A percentile compares a stretch with the other conserved stretches of the same genome.
Evolutionary conservation across 2,329 filamentous ascomycete genomes (phyloP).

Genomic region (Nothomitra cinnamomea): DNA sequence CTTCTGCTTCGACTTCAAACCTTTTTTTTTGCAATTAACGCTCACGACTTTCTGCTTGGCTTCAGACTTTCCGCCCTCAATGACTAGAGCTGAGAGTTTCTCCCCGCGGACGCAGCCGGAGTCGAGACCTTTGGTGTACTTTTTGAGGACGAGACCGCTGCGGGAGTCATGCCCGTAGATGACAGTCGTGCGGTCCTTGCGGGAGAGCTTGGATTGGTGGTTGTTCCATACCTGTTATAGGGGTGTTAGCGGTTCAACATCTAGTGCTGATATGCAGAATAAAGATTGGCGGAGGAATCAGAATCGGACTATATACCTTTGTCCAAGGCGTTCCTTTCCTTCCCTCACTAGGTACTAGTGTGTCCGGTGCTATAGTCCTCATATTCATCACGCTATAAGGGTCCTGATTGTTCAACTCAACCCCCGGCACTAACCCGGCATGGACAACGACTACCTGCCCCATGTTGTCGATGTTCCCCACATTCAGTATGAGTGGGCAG

Average conservation of each 20-base stretch:
- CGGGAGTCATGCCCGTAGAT: constrained; percentile 80
- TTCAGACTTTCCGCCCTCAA: constrained; percentile 34
- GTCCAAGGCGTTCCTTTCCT: constrained; percentile 47
- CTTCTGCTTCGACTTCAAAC: neutral
- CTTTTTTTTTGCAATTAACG: constrained; percentile 24
- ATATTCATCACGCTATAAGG: constrained; percentile 83
- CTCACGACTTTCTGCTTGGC: constrained; percentile 25
- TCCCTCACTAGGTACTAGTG: constrained; percentile 37
- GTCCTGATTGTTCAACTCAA: constrained; percentile 53
- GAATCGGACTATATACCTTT: constrained; percentile 23
- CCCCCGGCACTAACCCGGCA: constrained; percentile 64
- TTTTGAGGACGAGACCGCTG: constrained; percentile 45
- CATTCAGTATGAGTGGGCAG: constrained; percentile 61
- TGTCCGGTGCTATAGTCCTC: constrained; percentile 54
- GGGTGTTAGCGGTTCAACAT: neutral
- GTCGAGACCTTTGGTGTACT: constrained; percentile 73
- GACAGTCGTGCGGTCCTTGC: constrained; percentile 39
- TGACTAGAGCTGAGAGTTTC: constrained; percentile 58
- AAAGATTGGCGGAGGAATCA: neutral
- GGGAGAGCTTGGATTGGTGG: constrained; percentile 22
- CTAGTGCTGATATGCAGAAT: constrained; percentile 9
- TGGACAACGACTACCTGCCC: constrained; percentile 63
- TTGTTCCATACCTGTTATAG: constrained; percentile 31
- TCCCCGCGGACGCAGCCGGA: constrained; percentile 65
- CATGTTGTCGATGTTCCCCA: constrained; percentile 43